These are phyloP conservation scores for Chloropicon primus DNA, from an alignment of 139 green algal genomes.

Conservation along the genomic window DNA sequence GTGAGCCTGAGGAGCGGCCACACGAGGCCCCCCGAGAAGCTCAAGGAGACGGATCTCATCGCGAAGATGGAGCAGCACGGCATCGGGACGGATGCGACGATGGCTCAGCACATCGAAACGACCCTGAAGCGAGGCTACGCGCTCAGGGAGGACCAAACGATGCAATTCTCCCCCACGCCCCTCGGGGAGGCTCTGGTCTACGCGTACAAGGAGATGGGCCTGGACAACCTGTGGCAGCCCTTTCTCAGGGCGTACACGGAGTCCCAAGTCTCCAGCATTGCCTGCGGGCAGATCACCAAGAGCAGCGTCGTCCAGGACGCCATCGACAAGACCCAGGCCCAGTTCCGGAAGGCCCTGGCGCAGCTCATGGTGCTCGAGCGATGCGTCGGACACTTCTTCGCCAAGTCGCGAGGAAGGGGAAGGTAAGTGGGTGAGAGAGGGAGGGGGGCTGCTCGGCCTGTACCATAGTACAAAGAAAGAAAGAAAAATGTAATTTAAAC, in stretches of 20 bases:
- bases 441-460: too few species aligned
- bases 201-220: constrained; percentile 64
- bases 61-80: constrained; percentile 82
- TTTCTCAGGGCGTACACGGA: constrained; percentile 71
- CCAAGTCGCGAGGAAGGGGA: too few species aligned
- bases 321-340: neutral
- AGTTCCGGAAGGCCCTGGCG: neutral
- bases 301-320: neutral
- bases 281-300: neutral
- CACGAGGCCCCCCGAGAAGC: constrained; percentile 64
- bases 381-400: neutral
- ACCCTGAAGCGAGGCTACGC: constrained; percentile 56
- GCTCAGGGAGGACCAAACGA: constrained; percentile 45
- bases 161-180: constrained; percentile 60
- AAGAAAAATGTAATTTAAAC: too few species aligned
- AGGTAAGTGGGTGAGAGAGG: too few species aligned
- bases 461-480: too few species aligned
- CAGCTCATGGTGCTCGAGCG: neutral
- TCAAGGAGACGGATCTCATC: constrained; percentile 85
- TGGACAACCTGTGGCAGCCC: constrained; percentile 44
- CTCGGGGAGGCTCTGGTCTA: constrained; percentile 72
- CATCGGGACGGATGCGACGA: constrained; percentile 96
- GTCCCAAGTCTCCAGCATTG: constrained; percentile 1
- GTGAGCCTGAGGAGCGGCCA: constrained; percentile 53
- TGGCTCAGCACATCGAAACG: constrained; percentile 41